A percentile compares a stretch with the other conserved stretches of the same genome.
Conservation (phyloP, 495 filamentous ascomycete genomes). For the Daldinia caldariorum region DNA sequence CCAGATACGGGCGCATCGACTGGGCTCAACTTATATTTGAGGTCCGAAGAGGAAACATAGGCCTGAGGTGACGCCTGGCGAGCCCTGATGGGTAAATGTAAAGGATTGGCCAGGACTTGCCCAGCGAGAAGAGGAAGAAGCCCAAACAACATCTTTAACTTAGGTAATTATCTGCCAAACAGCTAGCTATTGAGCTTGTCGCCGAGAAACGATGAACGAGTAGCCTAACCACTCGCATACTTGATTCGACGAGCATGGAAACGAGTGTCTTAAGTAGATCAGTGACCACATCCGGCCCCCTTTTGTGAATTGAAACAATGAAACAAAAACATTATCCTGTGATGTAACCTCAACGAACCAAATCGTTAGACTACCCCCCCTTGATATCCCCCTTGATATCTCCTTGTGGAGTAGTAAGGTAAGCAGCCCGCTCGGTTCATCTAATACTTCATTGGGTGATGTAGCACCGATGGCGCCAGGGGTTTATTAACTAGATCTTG, state of each 20-base stretch:
- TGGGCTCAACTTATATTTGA: constrained; percentile 56
- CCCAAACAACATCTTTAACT: constrained; percentile 32
- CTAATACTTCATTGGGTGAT: constrained; percentile 17
- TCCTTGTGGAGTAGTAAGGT: constrained; percentile 7
- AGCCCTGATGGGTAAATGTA: constrained; percentile 21
- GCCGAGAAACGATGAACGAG: neutral
- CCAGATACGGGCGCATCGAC: constrained; percentile 57
- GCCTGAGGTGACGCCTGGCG: constrained; percentile 44
- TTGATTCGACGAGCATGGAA: neutral
- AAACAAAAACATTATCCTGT: constrained; percentile 15
- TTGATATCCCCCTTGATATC: constrained; percentile 9
- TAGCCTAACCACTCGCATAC: constrained; percentile 4
- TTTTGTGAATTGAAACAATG: constrained; percentile 21
- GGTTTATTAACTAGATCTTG: constrained; percentile 25
- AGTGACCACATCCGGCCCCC: constrained; percentile 5
- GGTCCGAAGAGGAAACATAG: constrained; percentile 58
- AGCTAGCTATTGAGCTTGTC: neutral
- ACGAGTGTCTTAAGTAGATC: constrained; percentile 24
- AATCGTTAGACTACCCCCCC: constrained; percentile 1
- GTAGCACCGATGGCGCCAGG: constrained; percentile 22
- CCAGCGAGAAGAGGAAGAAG: constrained; percentile 34
- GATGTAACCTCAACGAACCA: constrained; percentile 26
- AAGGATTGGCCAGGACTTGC: constrained; percentile 32
- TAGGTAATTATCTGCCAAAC: neutral
- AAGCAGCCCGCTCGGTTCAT: neutral